Conservation (phyloP, 768 basidiomycete species). For the Hysterangium stoloniferum region DNA sequence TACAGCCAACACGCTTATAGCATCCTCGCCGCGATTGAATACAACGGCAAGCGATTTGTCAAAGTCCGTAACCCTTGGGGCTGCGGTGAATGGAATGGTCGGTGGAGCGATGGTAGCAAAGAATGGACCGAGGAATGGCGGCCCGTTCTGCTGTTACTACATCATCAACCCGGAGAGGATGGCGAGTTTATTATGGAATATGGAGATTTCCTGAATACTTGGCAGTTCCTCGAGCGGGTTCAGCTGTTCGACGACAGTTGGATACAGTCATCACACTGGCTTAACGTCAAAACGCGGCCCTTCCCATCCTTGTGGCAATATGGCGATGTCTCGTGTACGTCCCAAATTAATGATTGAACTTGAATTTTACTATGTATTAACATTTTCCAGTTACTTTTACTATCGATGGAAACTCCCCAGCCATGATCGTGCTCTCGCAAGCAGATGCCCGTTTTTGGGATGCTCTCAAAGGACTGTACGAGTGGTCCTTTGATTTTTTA, state of each 20-base stretch:
- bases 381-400: conserved; percentile 36
- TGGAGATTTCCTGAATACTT: conserved; percentile 38
- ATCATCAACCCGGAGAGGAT: conserved; percentile 21
- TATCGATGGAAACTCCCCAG: conserved; percentile 30
- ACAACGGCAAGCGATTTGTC: conserved; percentile 40
- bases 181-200: conserved; percentile 25
- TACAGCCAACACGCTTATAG: conserved; percentile 35
- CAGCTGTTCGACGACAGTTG: conserved; percentile 41
- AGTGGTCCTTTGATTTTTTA: conserved; percentile 44
- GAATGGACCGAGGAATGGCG: conserved; percentile 33
- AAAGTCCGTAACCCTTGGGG: conserved; percentile 38
- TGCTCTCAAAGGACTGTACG: conserved; percentile 35
- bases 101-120: conserved; percentile 21
- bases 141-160: conserved; percentile 30
- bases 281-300: conserved; percentile 34
- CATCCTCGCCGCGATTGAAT: conserved; percentile 37
- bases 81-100: conserved; percentile 14
- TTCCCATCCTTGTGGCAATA: conserved; percentile 43
- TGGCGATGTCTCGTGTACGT: conserved; percentile 48
- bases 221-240: conserved; percentile 36
- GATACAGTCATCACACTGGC: conserved; percentile 43
- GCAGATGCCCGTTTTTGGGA: conserved; percentile 42
- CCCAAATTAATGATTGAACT: conserved; percentile 2
- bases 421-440: conserved; percentile 48
- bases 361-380: background rate